Percentiles rank a stretch among this genome's conserved stretches.
phyloP scores from a whole-genome alignment of 768 basidiomycete genomes.

The Tephrocybe sp. region DNA sequence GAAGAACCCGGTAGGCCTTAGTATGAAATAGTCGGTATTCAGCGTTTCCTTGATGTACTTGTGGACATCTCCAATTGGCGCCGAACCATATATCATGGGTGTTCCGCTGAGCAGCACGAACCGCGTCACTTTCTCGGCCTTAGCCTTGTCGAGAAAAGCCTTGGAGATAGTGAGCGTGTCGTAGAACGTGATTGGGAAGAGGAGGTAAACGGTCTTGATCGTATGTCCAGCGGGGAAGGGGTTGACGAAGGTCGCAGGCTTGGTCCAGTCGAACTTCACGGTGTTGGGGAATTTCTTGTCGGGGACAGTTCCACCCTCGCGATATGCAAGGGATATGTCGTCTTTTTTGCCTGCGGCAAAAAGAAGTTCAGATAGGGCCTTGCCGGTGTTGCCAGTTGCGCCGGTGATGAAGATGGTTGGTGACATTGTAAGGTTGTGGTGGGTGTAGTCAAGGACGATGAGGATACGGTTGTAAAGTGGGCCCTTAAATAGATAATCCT shows the following conservation, averaged over 20 bases:
- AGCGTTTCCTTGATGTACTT: constrained; percentile 30
- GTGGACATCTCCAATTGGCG: constrained; percentile 28
- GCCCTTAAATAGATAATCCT: constrained; percentile 18
- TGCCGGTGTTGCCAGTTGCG: constrained; percentile 32
- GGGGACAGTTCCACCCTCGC: background rate
- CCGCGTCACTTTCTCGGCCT: constrained; percentile 28
- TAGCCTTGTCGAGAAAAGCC: constrained; percentile 31
- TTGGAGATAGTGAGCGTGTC: constrained; percentile 22
- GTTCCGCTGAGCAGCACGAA: constrained; percentile 30
- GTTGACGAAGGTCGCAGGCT: constrained; percentile 14
- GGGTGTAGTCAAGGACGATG: no score
- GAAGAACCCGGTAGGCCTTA: constrained; percentile 38
- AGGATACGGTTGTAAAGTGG: no score
- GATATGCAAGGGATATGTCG: background rate
- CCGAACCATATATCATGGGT: constrained; percentile 20
- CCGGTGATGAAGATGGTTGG: constrained; percentile 30
- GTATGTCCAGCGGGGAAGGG: constrained; percentile 23
- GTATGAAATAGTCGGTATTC: constrained; percentile 27
- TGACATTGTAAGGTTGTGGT: background rate
- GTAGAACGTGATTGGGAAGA: constrained; percentile 18
- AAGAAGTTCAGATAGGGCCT: constrained; percentile 24
- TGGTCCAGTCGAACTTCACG: background rate
- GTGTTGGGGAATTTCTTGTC: background rate
- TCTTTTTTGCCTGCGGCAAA: constrained; percentile 4
- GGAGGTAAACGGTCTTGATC: constrained; percentile 27